These are phyloP conservation scores for Lasiodiplodia gonubiensis DNA, from an alignment of 2,329 filamentous ascomycete genomes.

Conservation along the genomic window DNA sequence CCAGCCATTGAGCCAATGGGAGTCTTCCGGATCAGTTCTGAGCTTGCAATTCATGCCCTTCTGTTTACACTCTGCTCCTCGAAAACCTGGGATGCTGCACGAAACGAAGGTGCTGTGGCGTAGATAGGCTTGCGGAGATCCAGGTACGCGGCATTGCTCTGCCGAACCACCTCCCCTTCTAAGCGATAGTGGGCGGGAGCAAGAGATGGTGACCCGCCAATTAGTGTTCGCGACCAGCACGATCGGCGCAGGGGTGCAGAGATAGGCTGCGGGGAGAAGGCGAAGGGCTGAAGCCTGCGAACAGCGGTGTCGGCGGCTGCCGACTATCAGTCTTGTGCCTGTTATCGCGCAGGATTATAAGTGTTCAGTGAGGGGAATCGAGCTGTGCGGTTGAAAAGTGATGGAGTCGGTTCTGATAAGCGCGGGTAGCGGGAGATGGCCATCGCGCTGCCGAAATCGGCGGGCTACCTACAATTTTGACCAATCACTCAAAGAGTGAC, in stretches of 20 bases:
- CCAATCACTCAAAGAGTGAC: too few species aligned
- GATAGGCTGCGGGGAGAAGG: slow-evolving; percentile 5
- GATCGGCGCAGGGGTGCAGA: background rate
- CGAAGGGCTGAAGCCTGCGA: background rate
- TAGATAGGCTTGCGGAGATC: slow-evolving; percentile 10
- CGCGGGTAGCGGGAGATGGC: background rate
- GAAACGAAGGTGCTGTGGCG: background rate
- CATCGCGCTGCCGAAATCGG: background rate
- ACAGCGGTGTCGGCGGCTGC: background rate
- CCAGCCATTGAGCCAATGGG: background rate
- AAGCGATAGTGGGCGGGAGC: background rate
- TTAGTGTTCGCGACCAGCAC: background rate
- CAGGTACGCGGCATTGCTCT: slow-evolving; percentile 6
- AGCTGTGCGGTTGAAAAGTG: background rate
- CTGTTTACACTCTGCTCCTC: background rate
- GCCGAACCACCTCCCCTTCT: background rate
- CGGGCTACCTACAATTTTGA: too few species aligned
- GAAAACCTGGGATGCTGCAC: background rate
- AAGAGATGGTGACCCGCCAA: background rate
- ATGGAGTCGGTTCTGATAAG: background rate
- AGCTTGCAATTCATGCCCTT: background rate
- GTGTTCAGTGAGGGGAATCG: background rate
- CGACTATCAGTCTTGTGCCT: background rate
- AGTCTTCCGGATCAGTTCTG: background rate
- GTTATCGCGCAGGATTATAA: background rate